Base-by-base conservation (phyloP, 768 basidiomycete species). In the Mycena sanguinolenta region DNA sequence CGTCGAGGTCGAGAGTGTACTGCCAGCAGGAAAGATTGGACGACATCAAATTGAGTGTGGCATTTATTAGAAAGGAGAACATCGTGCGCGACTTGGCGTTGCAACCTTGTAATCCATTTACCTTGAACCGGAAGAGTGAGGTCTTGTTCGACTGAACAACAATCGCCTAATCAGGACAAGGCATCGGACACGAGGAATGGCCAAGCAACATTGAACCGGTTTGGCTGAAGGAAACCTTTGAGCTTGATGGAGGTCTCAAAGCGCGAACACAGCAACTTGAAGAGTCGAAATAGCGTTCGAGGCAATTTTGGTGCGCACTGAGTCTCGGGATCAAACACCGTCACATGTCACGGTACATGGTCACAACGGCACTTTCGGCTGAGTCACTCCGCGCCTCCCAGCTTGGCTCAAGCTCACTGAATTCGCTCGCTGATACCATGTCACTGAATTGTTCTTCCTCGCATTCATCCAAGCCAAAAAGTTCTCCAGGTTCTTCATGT, bases 151-250 rank as follows among this genome's bases (percentile, higher is more conserved):
- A 16, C 25, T 49, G 50, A 53, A 69, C 67, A 69, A 69, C 46
- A 63, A 50, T 69, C 34, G 27, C 70, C 70, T 38, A 62, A 66
- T 71, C 25, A 4, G 70, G 64, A 66, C 70, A 71, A 66, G 70
- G 63, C 25, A 30, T 32, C 28, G 9, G 23, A 25, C 55, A 57
- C 54, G 50, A 62, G 46, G 42, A 34, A 42, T 30, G 19, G 16
- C 17, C 14, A n/a, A 39, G 27, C 16, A 7, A n/a, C 9, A 52
- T 23, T 23, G 30, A 21, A 53, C 5, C 28, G n/a, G 28, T 17
- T 53, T 53, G 28, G 30, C 52, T 10, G 52, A 8, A n/a, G 19
- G 2, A 28, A 53, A 14, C 5, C 52, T 53, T 53, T 19, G 50
- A 52, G 19, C n/a, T n/a, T n/a, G 21, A 39, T 10, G 39, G 39